These are phyloP conservation scores for Ensete glaucum DNA, from an alignment of 176 grass and related monocot species.

Conservation along the genomic window DNA sequence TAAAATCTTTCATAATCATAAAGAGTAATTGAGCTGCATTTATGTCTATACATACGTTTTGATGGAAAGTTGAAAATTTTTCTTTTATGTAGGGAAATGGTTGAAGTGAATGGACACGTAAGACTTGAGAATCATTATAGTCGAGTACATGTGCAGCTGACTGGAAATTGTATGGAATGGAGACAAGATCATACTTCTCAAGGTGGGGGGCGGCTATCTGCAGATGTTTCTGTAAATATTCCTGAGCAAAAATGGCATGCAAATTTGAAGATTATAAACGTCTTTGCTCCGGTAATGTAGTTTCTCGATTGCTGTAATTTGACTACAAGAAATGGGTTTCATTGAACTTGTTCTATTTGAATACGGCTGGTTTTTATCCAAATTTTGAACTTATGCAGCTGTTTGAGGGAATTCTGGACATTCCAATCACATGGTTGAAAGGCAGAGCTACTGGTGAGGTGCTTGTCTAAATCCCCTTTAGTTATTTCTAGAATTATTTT, in stretches of 20 bases:
- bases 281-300: conserved; percentile 77
- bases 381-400: conserved; percentile 39
- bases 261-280: conserved; percentile 68
- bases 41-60: background rate
- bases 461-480: conserved; percentile 37
- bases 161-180: conserved; percentile 92
- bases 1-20: too few relatives aligned
- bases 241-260: conserved; percentile 92
- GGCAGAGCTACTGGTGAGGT: conserved; percentile 99
- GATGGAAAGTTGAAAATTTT: conserved; percentile 13
- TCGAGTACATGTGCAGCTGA: conserved; percentile 61
- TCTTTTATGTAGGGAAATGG: conserved; percentile 72
- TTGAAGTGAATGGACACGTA: conserved; percentile 51
- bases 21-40: background rate
- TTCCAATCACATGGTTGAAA: conserved; percentile 70
- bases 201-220: conserved; percentile 79
- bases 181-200: conserved; percentile 74
- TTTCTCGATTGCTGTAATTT: conserved; percentile 18
- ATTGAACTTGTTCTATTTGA: background rate
- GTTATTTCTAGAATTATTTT: background rate
- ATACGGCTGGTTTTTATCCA: background rate
- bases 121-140: conserved; percentile 76
- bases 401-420: conserved; percentile 82
- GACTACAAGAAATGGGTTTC: conserved; percentile 1
- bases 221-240: conserved; percentile 94